phyloP scores from a whole-genome alignment of 345 rosid genomes.

The Carallia pectinifolia region DNA sequence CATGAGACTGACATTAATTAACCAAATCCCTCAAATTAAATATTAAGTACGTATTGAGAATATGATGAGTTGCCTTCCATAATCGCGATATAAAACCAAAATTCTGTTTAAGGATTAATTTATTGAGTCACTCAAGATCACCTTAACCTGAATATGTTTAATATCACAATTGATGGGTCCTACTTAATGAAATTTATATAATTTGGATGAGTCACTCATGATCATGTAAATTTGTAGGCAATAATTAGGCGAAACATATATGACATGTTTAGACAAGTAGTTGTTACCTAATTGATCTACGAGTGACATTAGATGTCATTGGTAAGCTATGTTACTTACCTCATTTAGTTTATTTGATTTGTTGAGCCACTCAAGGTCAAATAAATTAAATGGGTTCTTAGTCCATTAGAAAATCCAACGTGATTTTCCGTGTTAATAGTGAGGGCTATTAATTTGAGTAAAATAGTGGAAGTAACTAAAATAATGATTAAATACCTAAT shows the following conservation, averaged over 20 bases:
- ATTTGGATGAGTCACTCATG: background rate
- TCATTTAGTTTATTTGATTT: background rate
- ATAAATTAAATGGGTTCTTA: background rate
- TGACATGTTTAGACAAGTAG: background rate
- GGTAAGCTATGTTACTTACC: background rate
- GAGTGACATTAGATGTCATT: background rate
- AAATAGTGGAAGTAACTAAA: background rate
- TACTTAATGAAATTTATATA: background rate
- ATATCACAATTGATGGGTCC: background rate
- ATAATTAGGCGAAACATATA: background rate
- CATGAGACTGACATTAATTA: background rate
- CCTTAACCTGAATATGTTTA: background rate
- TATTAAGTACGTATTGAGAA: background rate
- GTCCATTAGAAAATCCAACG: background rate
- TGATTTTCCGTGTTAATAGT: background rate
- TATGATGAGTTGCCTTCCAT: background rate
- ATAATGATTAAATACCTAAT: background rate
- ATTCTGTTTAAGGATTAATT: background rate
- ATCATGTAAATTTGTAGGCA: background rate
- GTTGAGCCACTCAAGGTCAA: background rate
- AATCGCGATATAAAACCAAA: background rate
- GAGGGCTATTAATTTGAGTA: background rate
- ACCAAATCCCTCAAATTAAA: background rate
- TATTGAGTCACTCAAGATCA: background rate
- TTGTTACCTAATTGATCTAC: background rate